Percentiles rank a stretch among this genome's conserved stretches.
These are phyloP conservation scores for Wickerhamomyces rabaulensis DNA, from an alignment of 805 yeast species.

Conservation along the genomic window DNA sequence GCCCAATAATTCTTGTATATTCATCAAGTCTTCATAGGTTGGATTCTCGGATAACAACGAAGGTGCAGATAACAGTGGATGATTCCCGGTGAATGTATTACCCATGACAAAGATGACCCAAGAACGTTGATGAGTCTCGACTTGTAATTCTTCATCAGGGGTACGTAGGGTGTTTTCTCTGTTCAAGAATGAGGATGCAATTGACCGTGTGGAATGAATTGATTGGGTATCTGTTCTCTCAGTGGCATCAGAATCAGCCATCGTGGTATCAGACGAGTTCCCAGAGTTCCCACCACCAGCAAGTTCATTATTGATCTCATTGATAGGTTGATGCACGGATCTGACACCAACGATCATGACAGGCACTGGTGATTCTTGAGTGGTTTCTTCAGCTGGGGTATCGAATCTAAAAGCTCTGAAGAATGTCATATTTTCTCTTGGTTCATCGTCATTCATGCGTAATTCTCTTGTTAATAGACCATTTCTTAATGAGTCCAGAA, in stretches of 20 bases:
- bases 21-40: conserved; percentile 43
- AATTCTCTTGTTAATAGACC: conserved; percentile 37
- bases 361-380: conserved; percentile 28
- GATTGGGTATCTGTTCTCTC: not conserved
- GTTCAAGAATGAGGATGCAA: conserved; percentile 1
- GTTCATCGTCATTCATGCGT: conserved; percentile 3
- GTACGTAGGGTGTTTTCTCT: not conserved
- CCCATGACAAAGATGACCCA: conserved; percentile 65
- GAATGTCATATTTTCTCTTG: conserved; percentile 25
- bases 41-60: conserved; percentile 43
- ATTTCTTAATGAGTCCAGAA: conserved; percentile 34
- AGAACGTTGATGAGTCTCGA: conserved; percentile 29
- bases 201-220: not conserved
- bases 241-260: not conserved
- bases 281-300: no score
- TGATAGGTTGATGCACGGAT: conserved; percentile 25
- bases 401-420: conserved; percentile 41
- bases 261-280: not conserved
- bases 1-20: conserved; percentile 43
- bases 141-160: not conserved
- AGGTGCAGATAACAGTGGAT: conserved; percentile 44
- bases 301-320: conserved; percentile 11
- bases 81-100: conserved; percentile 43
- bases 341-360: conserved; percentile 46
- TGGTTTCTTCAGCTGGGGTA: conserved; percentile 10